Base-by-base conservation (phyloP, 805 yeast genomes). In the Blastobotrys chiropterorum region DNA sequence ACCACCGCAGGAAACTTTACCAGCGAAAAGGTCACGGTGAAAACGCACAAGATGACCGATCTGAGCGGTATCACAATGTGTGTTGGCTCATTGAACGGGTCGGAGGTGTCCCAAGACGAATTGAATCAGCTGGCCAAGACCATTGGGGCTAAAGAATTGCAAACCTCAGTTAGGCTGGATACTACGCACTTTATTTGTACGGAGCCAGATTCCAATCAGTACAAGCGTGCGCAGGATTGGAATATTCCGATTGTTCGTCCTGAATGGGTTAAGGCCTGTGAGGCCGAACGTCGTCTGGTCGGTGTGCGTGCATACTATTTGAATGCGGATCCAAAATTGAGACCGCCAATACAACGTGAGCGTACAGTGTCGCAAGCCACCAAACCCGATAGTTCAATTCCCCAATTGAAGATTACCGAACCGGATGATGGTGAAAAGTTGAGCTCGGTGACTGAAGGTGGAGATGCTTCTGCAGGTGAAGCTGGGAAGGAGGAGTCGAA, bases 221-320 rank as follows among this genome's bases (percentile, higher is more conserved):
- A 80, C 71, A 75, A 82, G 56, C 84, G 81, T 64, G 99, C 98
- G 1, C 76, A 78, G 55, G 90, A 85, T 49, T 79, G 81, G 72
- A 94, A 90, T 64, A 89, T 94, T 51, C 99, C 99, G 1, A 80
- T 94, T 40, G 90, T 94, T 22, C 79, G 96, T 67, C 98, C 99
- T 0, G 97, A 94, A 66, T 94, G 98, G 98, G 73, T 94, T 52
- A 85, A 86, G 67, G 97, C 97, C 0, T 94, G 98, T 72, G 95
- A 87, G 61, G 67, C 77, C 43, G 97, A 90, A 63, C 80, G 94
- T 60, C 73, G 96, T 62, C 83, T 94, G 51, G 95, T 90, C 43
- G 97, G 98, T 22, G 99, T 94, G 14, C 78, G 95, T 62, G 89
- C 88, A 56, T 76, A 74, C 58, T 82, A 80, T 58, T 50, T 70